These are phyloP conservation scores for Hypomontagnella monticulosa DNA, from an alignment of 495 filamentous ascomycete species.

Conservation along the genomic window DNA sequence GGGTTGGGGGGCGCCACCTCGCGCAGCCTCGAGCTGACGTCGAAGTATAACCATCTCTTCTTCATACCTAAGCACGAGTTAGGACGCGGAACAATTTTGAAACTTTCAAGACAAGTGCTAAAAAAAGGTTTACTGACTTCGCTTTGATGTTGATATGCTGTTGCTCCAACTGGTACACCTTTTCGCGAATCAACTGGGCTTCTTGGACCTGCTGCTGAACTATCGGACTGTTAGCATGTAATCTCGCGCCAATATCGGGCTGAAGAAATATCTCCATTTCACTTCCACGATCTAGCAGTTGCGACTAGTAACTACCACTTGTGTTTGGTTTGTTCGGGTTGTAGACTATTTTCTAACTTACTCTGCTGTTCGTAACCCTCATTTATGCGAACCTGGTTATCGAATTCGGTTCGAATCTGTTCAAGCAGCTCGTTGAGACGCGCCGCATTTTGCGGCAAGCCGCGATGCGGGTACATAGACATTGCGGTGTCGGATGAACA, in stretches of 20 bases:
- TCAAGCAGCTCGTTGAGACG: slow-evolving; percentile 92
- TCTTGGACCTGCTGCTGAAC: slow-evolving; percentile 89
- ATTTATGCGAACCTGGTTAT: slow-evolving; percentile 76
- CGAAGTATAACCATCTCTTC: slow-evolving; percentile 86
- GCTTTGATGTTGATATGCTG: slow-evolving; percentile 84
- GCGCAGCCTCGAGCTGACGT: slow-evolving; percentile 80
- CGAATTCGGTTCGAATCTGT: slow-evolving; percentile 89
- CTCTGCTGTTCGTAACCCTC: slow-evolving; percentile 89
- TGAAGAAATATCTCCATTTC: neutral
- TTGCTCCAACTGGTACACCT: slow-evolving; percentile 90
- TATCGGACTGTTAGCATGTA: slow-evolving; percentile 47
- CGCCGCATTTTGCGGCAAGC: slow-evolving; percentile 69
- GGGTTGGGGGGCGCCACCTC: slow-evolving; percentile 74
- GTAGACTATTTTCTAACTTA: slow-evolving; percentile 60
- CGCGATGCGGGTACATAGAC: slow-evolving; percentile 94
- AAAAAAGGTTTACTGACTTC: slow-evolving; percentile 69
- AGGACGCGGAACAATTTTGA: neutral
- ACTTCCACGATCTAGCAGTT: neutral
- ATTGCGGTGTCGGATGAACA: slow-evolving; percentile 51
- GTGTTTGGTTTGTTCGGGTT: neutral
- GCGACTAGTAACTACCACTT: neutral
- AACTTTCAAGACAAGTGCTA: neutral
- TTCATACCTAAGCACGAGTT: slow-evolving; percentile 74
- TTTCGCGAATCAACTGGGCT: slow-evolving; percentile 90
- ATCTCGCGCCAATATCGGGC: neutral